These are phyloP conservation scores for Fallopia convolvulus DNA, from an alignment of 148 eudicot genomes.

Conservation along the genomic window DNA sequence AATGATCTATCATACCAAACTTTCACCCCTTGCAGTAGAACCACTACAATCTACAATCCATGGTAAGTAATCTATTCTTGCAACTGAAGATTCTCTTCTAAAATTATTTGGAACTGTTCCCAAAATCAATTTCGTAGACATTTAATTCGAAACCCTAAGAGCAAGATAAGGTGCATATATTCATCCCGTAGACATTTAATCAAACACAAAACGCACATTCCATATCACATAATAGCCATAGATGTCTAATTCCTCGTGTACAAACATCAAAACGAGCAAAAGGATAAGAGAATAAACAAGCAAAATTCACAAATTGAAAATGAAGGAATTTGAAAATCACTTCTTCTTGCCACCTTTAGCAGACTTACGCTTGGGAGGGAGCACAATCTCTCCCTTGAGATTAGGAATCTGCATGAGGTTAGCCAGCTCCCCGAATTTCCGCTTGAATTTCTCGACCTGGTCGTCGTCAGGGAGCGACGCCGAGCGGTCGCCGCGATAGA, in stretches of 20 bases:
- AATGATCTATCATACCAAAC: too few species aligned
- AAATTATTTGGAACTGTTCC: neutral
- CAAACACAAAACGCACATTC: slow-evolving; percentile 3
- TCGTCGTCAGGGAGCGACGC: slow-evolving; percentile 50
- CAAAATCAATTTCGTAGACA: neutral
- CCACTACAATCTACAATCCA: too few species aligned
- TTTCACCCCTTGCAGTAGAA: too few species aligned
- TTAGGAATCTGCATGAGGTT: slow-evolving; percentile 61
- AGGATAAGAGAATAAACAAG: slow-evolving; percentile 4
- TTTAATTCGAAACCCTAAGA: neutral
- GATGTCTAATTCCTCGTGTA: neutral
- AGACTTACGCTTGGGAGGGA: slow-evolving; percentile 59
- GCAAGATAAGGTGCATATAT: neutral
- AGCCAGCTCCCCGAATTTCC: slow-evolving; percentile 47
- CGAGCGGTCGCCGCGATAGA: slow-evolving; percentile 61
- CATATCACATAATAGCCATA: neutral
- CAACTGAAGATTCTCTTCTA: neutral
- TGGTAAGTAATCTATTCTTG: too few species aligned
- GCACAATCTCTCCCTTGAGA: slow-evolving; percentile 74
- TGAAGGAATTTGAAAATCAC: neutral
- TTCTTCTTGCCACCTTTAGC: slow-evolving; percentile 32
- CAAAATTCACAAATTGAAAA: slow-evolving; percentile 5
- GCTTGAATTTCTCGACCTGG: slow-evolving; percentile 80
- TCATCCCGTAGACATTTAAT: neutral
- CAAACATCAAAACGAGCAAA: neutral